phyloP scores from a whole-genome alignment of 2,329 filamentous ascomycete species.

The Botryotinia convoluta region DNA sequence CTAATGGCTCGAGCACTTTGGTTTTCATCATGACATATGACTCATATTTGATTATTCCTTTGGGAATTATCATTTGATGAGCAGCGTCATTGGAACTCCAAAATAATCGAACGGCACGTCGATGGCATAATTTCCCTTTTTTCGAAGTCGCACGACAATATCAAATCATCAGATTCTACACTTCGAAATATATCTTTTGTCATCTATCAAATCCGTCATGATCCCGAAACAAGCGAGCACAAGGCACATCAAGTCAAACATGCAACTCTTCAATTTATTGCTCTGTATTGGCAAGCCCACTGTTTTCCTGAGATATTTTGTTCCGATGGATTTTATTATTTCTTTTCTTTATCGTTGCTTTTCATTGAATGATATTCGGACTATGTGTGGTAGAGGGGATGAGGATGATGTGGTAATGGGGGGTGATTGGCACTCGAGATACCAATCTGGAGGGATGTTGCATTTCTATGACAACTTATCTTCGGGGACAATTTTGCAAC shows the following conservation, averaged over 20 bases:
- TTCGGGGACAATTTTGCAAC: slow-evolving; percentile 13
- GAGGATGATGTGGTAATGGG: slow-evolving; percentile 11
- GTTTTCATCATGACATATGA: slow-evolving; percentile 32
- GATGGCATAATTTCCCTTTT: slow-evolving; percentile 36
- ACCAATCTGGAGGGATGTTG: slow-evolving; percentile 12
- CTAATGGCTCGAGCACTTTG: slow-evolving; percentile 39
- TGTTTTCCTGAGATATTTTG: slow-evolving; percentile 16
- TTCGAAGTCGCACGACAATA: slow-evolving; percentile 31
- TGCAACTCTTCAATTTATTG: not conserved
- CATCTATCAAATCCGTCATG: slow-evolving; percentile 12
- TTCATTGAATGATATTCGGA: slow-evolving; percentile 8
- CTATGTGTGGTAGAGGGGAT: not conserved
- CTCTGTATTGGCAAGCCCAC: not conserved
- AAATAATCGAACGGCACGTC: slow-evolving; percentile 40
- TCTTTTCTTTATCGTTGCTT: slow-evolving; percentile 12
- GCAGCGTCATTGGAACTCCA: slow-evolving; percentile 28
- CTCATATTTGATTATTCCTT: slow-evolving; percentile 24
- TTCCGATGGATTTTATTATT: not conserved
- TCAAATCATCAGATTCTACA: slow-evolving; percentile 24
- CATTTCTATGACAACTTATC: slow-evolving; percentile 18
- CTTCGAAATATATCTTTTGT: slow-evolving; percentile 25
- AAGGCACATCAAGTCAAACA: slow-evolving; percentile 9
- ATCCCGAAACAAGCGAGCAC: slow-evolving; percentile 17
- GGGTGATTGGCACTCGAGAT: not conserved
- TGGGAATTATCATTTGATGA: not conserved